Percentiles rank a stretch among this genome's conserved stretches.
phyloP scores from a whole-genome alignment of 805 yeast genomes.

The Teunomyces pallodes region DNA sequence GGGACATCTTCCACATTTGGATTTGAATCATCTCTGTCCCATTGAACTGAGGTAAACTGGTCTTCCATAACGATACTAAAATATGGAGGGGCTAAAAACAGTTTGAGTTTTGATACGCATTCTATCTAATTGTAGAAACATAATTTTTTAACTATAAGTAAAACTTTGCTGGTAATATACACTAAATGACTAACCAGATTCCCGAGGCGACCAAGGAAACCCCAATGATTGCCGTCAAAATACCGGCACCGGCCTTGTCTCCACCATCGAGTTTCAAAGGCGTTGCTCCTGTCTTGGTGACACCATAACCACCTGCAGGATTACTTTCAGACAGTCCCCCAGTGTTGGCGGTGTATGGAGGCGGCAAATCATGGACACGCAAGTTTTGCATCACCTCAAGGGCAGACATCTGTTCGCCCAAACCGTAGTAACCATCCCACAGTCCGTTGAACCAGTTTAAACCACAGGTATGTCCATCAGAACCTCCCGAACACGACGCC shows the following conservation, averaged over 20 bases:
- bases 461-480: constrained; percentile 84
- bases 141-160: not conserved
- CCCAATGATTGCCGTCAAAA: constrained; percentile 66
- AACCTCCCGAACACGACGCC: constrained; percentile 69
- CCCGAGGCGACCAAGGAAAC: constrained; percentile 60
- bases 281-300: constrained; percentile 34
- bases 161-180: not conserved
- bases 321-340: constrained; percentile 76
- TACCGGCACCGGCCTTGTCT: constrained; percentile 79
- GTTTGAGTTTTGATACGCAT: not conserved
- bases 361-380: constrained; percentile 35
- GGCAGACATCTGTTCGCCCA: constrained; percentile 80
- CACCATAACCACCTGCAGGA: constrained; percentile 63
- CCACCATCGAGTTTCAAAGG: constrained; percentile 10
- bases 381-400: constrained; percentile 59
- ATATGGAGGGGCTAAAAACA: not conserved
- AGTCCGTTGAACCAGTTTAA: constrained; percentile 54
- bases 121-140: not conserved
- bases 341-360: constrained; percentile 58
- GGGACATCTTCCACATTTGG: constrained; percentile 9
- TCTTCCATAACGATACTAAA: constrained; percentile 29
- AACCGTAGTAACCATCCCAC: constrained; percentile 67
- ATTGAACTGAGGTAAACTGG: constrained; percentile 56
- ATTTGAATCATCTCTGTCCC: constrained; percentile 48
- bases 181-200: constrained; percentile 71